Percentiles rank a stretch among this genome's conserved stretches.
Conservation (phyloP, 306 rosid species). For the Quercus bicolor region DNA sequence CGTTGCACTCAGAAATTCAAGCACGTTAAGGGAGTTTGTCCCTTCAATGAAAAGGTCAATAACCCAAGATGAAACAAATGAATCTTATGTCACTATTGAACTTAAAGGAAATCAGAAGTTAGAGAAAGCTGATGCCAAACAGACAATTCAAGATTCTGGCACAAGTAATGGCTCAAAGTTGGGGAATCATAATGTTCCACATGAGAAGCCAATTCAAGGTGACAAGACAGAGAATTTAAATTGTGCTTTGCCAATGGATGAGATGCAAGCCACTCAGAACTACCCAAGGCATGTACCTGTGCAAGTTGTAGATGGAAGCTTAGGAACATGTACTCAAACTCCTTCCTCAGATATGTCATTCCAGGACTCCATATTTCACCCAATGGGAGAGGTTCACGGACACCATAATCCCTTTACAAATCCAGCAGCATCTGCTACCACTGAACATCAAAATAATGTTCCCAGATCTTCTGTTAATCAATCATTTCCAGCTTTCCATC, state of each 20-base stretch:
- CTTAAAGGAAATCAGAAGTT: slow-evolving; percentile 40
- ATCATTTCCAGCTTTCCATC: slow-evolving; percentile 51
- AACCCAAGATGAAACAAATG: slow-evolving; percentile 39
- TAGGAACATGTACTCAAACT: slow-evolving; percentile 48
- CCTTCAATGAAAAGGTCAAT: slow-evolving; percentile 53
- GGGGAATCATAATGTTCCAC: slow-evolving; percentile 41
- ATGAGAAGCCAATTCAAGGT: slow-evolving; percentile 39
- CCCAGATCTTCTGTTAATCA: slow-evolving; percentile 62
- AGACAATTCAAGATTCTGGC: slow-evolving; percentile 38
- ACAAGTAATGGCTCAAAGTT: slow-evolving; percentile 39
- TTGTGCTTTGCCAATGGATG: slow-evolving; percentile 48
- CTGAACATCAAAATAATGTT: slow-evolving; percentile 52
- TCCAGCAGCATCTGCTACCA: slow-evolving; percentile 50
- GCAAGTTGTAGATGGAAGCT: slow-evolving; percentile 78
- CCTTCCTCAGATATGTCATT: slow-evolving; percentile 46
- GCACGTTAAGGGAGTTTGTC: slow-evolving; percentile 51
- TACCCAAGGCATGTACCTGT: slow-evolving; percentile 89
- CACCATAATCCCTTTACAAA: slow-evolving; percentile 42
- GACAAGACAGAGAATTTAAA: slow-evolving; percentile 52
- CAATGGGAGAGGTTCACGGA: slow-evolving; percentile 45
- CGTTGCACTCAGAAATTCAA: slow-evolving; percentile 34
- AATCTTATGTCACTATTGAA: slow-evolving; percentile 47
- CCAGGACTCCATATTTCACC: slow-evolving; percentile 53
- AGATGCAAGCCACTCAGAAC: slow-evolving; percentile 64
- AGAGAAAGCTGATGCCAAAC: slow-evolving; percentile 46